Conservation (phyloP, 2,329 filamentous ascomycete species). For the Neurospora crassa region DNA sequence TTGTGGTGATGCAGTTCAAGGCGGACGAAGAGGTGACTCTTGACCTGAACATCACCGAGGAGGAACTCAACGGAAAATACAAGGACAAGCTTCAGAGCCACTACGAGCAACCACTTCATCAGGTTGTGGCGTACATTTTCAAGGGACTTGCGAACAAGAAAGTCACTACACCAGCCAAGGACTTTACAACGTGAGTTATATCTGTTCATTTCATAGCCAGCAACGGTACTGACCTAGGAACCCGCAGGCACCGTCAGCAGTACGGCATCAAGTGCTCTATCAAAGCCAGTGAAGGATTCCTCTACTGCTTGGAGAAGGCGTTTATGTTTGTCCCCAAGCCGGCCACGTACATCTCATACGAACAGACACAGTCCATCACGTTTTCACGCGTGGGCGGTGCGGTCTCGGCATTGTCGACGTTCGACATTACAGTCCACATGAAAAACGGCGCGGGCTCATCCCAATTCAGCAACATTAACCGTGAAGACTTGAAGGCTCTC, state of each 20-base stretch:
- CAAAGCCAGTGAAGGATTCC: constrained; percentile 95
- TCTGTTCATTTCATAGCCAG: background rate
- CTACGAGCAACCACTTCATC: constrained; percentile 89
- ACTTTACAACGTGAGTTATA: constrained; percentile 64
- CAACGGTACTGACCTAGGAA: background rate
- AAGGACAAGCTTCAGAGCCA: constrained; percentile 79
- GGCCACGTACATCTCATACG: constrained; percentile 92
- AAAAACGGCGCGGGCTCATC: constrained; percentile 81
- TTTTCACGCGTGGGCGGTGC: constrained; percentile 94
- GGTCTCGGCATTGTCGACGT: constrained; percentile 87
- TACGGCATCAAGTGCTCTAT: constrained; percentile 99
- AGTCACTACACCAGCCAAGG: constrained; percentile 84
- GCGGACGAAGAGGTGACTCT: constrained; percentile 94
- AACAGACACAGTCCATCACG: constrained; percentile 82
- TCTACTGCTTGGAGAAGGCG: constrained; percentile 95
- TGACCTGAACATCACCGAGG: constrained; percentile 91
- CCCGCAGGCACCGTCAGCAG: constrained; percentile 69
- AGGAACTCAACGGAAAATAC: constrained; percentile 74
- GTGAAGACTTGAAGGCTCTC: constrained; percentile 92
- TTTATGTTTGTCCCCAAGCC: constrained; percentile 99
- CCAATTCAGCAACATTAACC: constrained; percentile 98
- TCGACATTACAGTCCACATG: constrained; percentile 89
- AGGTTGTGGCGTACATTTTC: constrained; percentile 93
- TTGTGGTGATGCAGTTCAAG: constrained; percentile 98
- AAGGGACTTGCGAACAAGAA: constrained; percentile 90